Conservation (phyloP, 1,284 basidiomycete genomes). For the Microbotryum scabiosae region DNA sequence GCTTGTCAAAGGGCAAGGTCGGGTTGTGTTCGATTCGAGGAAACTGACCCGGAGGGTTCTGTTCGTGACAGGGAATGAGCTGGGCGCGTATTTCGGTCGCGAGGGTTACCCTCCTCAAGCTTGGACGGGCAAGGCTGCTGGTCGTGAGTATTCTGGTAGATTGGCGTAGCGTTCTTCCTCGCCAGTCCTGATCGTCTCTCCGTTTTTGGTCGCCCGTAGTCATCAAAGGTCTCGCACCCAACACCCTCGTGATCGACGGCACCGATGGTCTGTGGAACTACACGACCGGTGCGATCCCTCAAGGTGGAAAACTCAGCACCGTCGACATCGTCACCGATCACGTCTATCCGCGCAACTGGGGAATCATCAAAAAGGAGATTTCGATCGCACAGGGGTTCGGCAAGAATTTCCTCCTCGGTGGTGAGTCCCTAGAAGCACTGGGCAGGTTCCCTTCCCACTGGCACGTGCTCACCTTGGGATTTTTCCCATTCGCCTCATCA, state of each 20-base stretch:
- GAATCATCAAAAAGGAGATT: not conserved
- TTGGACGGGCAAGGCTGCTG: too few relatives aligned
- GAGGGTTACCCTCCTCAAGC: too few relatives aligned
- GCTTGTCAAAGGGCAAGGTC: too few relatives aligned
- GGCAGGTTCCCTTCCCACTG: not conserved
- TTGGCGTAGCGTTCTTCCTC: too few relatives aligned
- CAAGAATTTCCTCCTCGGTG: conserved; percentile 20
- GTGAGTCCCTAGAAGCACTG: too few relatives aligned
- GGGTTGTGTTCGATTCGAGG: too few relatives aligned
- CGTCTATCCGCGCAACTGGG: conserved; percentile 12
- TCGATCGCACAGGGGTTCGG: not conserved
- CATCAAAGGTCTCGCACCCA: conserved; percentile 11
- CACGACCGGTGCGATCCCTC: not conserved
- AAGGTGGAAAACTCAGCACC: not conserved
- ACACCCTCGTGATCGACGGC: conserved; percentile 31
- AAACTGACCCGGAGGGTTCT: too few relatives aligned
- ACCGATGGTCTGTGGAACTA: conserved; percentile 20
- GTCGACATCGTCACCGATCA: conserved; percentile 17
- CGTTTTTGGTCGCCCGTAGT: too few relatives aligned
- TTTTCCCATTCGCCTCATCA: not conserved
- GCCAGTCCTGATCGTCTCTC: too few relatives aligned
- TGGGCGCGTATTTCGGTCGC: too few relatives aligned
- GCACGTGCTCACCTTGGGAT: conserved; percentile 3
- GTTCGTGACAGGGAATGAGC: too few relatives aligned
- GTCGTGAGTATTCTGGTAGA: too few relatives aligned